phyloP scores from a whole-genome alignment of 2,329 filamentous ascomycete genomes.

The Xylogone sp. region DNA sequence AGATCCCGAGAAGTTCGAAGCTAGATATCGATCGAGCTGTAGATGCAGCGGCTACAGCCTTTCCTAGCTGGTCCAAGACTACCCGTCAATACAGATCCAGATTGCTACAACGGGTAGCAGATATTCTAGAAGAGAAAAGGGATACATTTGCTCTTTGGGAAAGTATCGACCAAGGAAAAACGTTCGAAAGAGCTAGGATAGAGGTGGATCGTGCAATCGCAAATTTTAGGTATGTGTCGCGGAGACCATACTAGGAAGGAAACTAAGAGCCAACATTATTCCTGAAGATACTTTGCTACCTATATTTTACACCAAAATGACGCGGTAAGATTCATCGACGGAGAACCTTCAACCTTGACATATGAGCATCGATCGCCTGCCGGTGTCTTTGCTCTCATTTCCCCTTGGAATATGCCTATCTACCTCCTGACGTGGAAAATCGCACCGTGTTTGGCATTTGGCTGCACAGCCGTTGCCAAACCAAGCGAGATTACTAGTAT shows the following conservation, averaged over 20 bases:
- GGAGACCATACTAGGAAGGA: background rate
- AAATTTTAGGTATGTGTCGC: conserved; percentile 27
- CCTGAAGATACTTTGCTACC: conserved; percentile 33
- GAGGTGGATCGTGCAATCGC: conserved; percentile 31
- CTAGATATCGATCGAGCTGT: conserved; percentile 6
- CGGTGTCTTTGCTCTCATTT: conserved; percentile 31
- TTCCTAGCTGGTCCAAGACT: conserved; percentile 22
- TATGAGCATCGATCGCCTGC: conserved; percentile 32
- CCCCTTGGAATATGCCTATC: conserved; percentile 34
- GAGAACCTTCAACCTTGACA: conserved; percentile 25
- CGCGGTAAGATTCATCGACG: conserved; percentile 28
- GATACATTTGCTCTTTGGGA: conserved; percentile 33
- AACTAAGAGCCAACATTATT: too few relatives aligned
- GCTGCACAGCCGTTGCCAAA: conserved; percentile 32
- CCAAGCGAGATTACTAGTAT: conserved; percentile 32
- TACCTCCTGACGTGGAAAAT: conserved; percentile 34
- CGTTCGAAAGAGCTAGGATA: conserved; percentile 27
- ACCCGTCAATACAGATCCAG: conserved; percentile 32
- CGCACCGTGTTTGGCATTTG: conserved; percentile 32
- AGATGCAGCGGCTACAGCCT: conserved; percentile 3
- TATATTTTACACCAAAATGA: conserved; percentile 31
- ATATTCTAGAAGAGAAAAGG: conserved; percentile 32
- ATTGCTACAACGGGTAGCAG: conserved; percentile 38
- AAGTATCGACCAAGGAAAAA: conserved; percentile 33
- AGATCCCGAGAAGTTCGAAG: too few relatives aligned